Evolutionary conservation across 495 filamentous ascomycete genomes (phyloP).

Genomic region (Neurospora sp.): DNA sequence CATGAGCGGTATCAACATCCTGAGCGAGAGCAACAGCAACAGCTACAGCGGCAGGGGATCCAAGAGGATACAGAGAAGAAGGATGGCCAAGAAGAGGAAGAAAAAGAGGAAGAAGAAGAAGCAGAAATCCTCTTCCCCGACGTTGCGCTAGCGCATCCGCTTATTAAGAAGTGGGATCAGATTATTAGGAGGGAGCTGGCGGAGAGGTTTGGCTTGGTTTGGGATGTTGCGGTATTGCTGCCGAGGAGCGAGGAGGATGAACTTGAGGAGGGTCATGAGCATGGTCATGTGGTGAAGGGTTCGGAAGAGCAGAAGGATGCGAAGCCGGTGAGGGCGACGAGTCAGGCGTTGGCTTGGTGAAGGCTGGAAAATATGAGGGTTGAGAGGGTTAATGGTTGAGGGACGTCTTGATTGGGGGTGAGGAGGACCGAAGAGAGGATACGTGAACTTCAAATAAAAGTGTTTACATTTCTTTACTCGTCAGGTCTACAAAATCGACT

Average conservation of each 20-base stretch:
- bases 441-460: neutral
- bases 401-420: neutral
- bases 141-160: slow-evolving; percentile 50
- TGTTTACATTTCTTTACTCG: neutral
- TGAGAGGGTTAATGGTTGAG: neutral
- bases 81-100: slow-evolving; percentile 3
- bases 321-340: neutral
- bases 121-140: slow-evolving; percentile 34
- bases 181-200: slow-evolving; percentile 32
- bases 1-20: slow-evolving; percentile 5
- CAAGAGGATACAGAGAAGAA: neutral
- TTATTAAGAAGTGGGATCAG: slow-evolving; percentile 45
- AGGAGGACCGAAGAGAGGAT: neutral
- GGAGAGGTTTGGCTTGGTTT: slow-evolving; percentile 29
- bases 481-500: too few species aligned
- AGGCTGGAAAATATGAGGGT: neutral
- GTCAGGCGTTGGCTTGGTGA: slow-evolving; percentile 16
- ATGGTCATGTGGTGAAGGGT: slow-evolving; percentile 5
- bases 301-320: slow-evolving; percentile 6
- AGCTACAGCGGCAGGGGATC: neutral
- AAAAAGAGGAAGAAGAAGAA: slow-evolving; percentile 18
- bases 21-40: neutral
- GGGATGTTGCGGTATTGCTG: slow-evolving; percentile 15
- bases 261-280: neutral
- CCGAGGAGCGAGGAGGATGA: neutral